A percentile compares a stretch with the other conserved stretches of the same genome.
Evolutionary conservation across 1,284 basidiomycete genomes (phyloP).

Genomic region (Lignosus rhinocerotis): DNA sequence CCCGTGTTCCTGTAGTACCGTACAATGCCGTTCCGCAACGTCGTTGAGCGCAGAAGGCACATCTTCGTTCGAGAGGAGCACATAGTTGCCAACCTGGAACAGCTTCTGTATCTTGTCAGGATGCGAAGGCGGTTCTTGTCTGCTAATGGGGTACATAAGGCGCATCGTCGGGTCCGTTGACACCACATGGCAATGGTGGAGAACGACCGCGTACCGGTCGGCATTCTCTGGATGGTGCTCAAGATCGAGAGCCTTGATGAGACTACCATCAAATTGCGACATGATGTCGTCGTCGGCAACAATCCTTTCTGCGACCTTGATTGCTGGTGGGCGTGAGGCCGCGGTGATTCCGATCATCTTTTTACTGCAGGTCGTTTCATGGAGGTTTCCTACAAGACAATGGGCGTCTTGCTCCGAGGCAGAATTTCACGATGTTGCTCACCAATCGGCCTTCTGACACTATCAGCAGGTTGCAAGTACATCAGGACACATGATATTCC

Average conservation of each 20-base stretch:
- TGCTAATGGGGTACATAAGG: constrained; percentile 3
- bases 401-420: not conserved
- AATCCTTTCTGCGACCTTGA: constrained; percentile 19
- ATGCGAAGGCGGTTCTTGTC: constrained; percentile 16
- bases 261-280: constrained; percentile 17
- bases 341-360: not conserved
- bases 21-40: constrained; percentile 1
- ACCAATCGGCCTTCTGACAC: constrained; percentile 21
- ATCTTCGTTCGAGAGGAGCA: constrained; percentile 5
- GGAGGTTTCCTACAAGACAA: constrained; percentile 4
- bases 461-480: not conserved
- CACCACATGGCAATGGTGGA: constrained; percentile 15
- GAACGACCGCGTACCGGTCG: constrained; percentile 10
- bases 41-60: constrained; percentile 15
- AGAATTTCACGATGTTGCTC: not conserved
- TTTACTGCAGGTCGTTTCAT: constrained; percentile 8
- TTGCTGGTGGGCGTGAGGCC: constrained; percentile 2
- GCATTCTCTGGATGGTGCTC: constrained; percentile 20
- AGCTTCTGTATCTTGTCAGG: constrained; percentile 18
- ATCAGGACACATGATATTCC: not conserved
- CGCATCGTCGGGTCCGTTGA: constrained; percentile 9
- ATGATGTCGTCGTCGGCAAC: constrained; percentile 17
- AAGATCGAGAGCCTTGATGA: constrained; percentile 21
- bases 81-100: constrained; percentile 19
- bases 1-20: constrained; percentile 1